Conservation (phyloP, 768 basidiomycete genomes). For the Galerina marginata region DNA sequence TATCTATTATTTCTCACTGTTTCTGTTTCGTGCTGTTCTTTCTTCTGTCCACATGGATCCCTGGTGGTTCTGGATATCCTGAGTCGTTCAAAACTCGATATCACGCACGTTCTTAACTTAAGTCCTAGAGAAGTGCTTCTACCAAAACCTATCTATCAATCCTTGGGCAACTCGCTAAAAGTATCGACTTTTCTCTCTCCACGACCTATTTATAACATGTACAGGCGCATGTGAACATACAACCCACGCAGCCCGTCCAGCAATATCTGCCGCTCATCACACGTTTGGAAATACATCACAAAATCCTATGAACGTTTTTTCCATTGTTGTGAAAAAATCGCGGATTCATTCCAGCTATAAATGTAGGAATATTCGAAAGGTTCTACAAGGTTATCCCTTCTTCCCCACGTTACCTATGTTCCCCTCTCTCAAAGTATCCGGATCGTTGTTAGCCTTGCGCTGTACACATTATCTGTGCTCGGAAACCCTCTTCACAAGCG, state of each 20-base stretch:
- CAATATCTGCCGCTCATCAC: not conserved
- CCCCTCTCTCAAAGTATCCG: conserved; percentile 8
- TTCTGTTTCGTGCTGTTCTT: too few species aligned
- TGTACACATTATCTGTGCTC: conserved; percentile 7
- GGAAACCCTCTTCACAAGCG: conserved; percentile 19
- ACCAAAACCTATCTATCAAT: not conserved
- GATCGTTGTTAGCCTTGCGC: conserved; percentile 2
- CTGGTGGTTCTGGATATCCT: not conserved
- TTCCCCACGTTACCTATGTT: conserved; percentile 8
- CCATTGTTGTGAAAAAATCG: not conserved
- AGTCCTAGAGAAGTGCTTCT: not conserved
- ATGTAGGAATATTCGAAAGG: not conserved
- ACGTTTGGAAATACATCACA: conserved; percentile 5
- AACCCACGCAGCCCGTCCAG: not conserved
- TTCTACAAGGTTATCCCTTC: not conserved
- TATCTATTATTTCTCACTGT: too few species aligned
- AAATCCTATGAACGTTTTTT: not conserved
- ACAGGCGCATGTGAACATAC: conserved; percentile 3
- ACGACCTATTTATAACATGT: not conserved
- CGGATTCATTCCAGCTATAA: not conserved
- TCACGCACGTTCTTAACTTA: conserved; percentile 7
- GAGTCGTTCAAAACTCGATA: not conserved
- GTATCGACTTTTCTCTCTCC: not conserved
- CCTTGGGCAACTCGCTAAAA: not conserved
- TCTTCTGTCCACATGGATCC: too few species aligned